Evolutionary conservation across 2,329 filamentous ascomycete species (phyloP).

Genomic region (Lasiodiplodia citricola): DNA sequence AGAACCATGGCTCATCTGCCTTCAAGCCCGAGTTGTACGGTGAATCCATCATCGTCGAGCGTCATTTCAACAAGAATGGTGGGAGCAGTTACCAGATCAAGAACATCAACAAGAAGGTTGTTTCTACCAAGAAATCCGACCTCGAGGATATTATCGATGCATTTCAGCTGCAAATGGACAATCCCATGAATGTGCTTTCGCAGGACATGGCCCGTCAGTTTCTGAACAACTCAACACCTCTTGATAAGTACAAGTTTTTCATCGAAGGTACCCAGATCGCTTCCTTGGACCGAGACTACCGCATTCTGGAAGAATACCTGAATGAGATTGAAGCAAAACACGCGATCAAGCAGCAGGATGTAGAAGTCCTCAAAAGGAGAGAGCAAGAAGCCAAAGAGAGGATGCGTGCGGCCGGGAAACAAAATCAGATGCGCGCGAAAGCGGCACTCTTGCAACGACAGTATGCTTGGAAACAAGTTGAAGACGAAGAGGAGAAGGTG

Average conservation of each 20-base stretch:
- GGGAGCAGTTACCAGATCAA: slow-evolving; percentile 87
- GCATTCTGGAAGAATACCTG: slow-evolving; percentile 77
- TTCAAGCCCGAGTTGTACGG: slow-evolving; percentile 86
- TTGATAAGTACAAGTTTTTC: slow-evolving; percentile 95
- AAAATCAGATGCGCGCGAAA: slow-evolving; percentile 66
- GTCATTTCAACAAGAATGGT: slow-evolving; percentile 78
- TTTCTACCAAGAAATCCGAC: slow-evolving; percentile 84
- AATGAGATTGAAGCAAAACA: slow-evolving; percentile 70
- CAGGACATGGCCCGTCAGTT: slow-evolving; percentile 96
- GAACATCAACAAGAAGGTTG: slow-evolving; percentile 67
- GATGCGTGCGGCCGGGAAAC: slow-evolving; percentile 65
- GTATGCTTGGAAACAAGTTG: slow-evolving; percentile 79
- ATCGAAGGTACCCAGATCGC: slow-evolving; percentile 93
- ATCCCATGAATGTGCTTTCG: slow-evolving; percentile 92
- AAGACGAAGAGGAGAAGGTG: slow-evolving; percentile 68
- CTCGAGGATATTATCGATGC: slow-evolving; percentile 93
- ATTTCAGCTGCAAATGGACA: slow-evolving; percentile 92
- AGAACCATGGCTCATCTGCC: slow-evolving; percentile 84
- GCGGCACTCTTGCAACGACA: slow-evolving; percentile 67
- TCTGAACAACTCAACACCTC: slow-evolving; percentile 79
- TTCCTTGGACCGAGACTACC: slow-evolving; percentile 89
- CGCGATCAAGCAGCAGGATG: slow-evolving; percentile 64
- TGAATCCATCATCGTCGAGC: slow-evolving; percentile 85
- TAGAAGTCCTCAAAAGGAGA: slow-evolving; percentile 64
- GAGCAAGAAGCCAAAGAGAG: slow-evolving; percentile 68